Base-by-base conservation (phyloP, 441 rosid genomes). In the Aleurites moluccanus region DNA sequence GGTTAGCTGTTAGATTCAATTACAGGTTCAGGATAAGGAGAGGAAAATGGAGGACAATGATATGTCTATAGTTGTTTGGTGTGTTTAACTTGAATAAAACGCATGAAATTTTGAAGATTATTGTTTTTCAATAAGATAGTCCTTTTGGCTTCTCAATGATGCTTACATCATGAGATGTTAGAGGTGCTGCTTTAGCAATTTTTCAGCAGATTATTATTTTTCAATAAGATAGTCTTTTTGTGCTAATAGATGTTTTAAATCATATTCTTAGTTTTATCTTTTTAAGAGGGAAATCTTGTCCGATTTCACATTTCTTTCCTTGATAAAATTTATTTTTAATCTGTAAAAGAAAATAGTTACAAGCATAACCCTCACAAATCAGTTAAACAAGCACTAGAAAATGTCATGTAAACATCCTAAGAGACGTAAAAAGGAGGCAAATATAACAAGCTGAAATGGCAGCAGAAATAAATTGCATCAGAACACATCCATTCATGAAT, bases 401-500 rank as follows among this genome's bases (percentile, higher is more conserved):
- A 42, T 23, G 49, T 25, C 47, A 45, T 1, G 10, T n/a, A 23
- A 65, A 71, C 13, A 27, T 44, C 28, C 18, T 21, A 64, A 21
- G 28, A 35, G 63, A 64, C 49, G 23, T 1, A 25, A 16, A 69
- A 30, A 35, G 6, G 25, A 8, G 40, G n/a, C 8, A 47, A 13
- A 44, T 33, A 45, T 18, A 49, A 27, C 45, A 60, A 45, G 25
- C 55, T 28, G 15, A 59, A 67, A 47, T 18, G 44, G 16, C 3
- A 55, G 20, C 8, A 62, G 21, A 63, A 53, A 14, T 33, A 61
- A 21, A 14, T 56, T 56, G 67, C 49, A 44, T 15, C 14, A 20
- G 9, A 64, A 49, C 14, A 74, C n/a, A 57, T 11, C 47, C 6
- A 47, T 28, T 72, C 10, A 33, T 64, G 63, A 73, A 64, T 44